A percentile compares a stretch with the other conserved stretches of the same genome.
Conservation (phyloP, 306 rosid species). For the Oxytropis ochrocephala region DNA sequence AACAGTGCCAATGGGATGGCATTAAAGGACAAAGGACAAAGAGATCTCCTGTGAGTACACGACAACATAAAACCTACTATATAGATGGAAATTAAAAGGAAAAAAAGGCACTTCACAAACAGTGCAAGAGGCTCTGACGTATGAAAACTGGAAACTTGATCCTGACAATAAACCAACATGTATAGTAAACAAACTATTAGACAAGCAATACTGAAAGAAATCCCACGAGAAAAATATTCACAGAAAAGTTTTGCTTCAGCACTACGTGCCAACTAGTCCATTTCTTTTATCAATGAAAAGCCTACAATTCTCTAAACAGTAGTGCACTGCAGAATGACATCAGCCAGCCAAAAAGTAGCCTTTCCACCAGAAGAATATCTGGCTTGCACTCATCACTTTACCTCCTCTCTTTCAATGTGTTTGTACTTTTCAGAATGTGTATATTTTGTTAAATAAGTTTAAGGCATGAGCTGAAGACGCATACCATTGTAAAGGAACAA, state of each 20-base stretch:
- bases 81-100: background rate
- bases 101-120: background rate
- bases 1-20: conserved; percentile 1
- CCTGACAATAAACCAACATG: background rate
- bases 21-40: background rate
- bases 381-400: background rate
- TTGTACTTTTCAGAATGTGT: background rate
- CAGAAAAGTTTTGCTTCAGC: background rate
- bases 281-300: background rate
- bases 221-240: background rate
- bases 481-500: background rate
- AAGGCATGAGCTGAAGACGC: background rate
- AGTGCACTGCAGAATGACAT: background rate
- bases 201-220: background rate
- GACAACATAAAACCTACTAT: background rate
- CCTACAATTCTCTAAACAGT: background rate
- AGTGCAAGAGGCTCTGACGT: background rate
- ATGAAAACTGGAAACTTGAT: background rate
- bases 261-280: background rate
- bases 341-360: background rate
- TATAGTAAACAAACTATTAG: background rate
- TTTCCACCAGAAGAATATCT: conserved; percentile 9
- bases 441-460: background rate
- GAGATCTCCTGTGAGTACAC: background rate
- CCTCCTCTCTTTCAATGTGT: background rate